Base-by-base conservation (phyloP, 2,329 filamentous ascomycete genomes). In the Moelleriella libera region DNA sequence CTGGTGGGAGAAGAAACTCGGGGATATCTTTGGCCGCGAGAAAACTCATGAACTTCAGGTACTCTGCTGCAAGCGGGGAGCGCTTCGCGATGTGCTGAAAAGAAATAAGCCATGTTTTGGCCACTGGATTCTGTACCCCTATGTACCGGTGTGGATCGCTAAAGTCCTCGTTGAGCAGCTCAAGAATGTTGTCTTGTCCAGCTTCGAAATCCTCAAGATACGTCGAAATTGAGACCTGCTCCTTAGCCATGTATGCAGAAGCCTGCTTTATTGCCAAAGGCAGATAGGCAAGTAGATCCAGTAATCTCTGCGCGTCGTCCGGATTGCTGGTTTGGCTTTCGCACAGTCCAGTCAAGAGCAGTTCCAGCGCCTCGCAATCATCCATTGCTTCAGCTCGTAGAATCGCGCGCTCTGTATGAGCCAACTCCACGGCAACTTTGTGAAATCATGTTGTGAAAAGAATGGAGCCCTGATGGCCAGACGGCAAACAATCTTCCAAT, bases 191-290 rank as follows among this genome's bases (percentile, higher is more conserved):
- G 2, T 49, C 28, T 10, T 63, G 47, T 8, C 53, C 59, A 1
- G 52, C 51, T 30, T 48, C 39, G 31, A 51, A 62, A 21, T 54
- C 47, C 0, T 49, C 11, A 1, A 66, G 50, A 45, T 66, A 66
- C 21, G 48, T 44, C 0, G 48, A 14, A 1, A 52, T 52, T 2
- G 59, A 48, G 2, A 58, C 56, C 4, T 43, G 29, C 2, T 37
- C 63, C 21, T 52, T 52, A 45, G 58, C 57, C 47, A 70, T 62
- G 46, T 59, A 69, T 6, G 59, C 56, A 2, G 59, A 57, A 14
- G 64, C 64, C 45, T 66, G 63, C 34, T 48, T 55, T 41, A 68
- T 61, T 3, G 64, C 64, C 1, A 68, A 53, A 1, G 64, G 63
- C 5, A 67, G 51, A 41, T 59, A 44, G 2, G 50, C 48, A 0